Evolutionary conservation across 495 filamentous ascomycete species (phyloP).

Genomic region (Parathielavia hyrcaniae): DNA sequence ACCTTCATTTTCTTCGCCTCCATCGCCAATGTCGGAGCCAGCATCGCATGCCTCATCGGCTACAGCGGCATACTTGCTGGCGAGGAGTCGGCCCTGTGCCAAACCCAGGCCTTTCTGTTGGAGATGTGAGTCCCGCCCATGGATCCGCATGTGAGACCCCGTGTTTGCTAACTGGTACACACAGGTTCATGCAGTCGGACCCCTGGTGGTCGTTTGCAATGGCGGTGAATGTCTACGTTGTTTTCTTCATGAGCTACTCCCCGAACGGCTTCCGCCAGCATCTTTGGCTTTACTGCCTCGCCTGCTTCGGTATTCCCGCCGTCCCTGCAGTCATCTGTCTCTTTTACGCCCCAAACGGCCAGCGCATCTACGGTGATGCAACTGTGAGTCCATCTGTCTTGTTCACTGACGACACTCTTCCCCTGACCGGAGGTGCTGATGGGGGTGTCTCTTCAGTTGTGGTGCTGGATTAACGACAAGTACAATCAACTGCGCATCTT

Average conservation of each 20-base stretch:
- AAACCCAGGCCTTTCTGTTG: slow-evolving; percentile 71
- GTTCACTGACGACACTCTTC: not conserved
- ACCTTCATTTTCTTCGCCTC: slow-evolving; percentile 77
- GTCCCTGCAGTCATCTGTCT: slow-evolving; percentile 64
- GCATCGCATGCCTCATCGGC: slow-evolving; percentile 67
- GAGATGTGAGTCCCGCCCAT: slow-evolving; percentile 48
- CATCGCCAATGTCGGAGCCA: slow-evolving; percentile 73
- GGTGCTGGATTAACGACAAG: slow-evolving; percentile 73
- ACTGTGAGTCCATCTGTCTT: slow-evolving; percentile 35
- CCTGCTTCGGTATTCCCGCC: slow-evolving; percentile 71
- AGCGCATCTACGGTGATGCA: slow-evolving; percentile 66
- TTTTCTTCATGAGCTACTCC: slow-evolving; percentile 69
- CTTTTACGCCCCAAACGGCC: slow-evolving; percentile 41
- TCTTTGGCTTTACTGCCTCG: slow-evolving; percentile 61
- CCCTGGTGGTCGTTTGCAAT: slow-evolving; percentile 63
- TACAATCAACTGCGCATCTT: slow-evolving; percentile 71
- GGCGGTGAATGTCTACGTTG: slow-evolving; percentile 80
- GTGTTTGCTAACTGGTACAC: slow-evolving; percentile 2
- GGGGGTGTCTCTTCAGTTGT: slow-evolving; percentile 48
- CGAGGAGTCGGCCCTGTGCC: slow-evolving; percentile 53
- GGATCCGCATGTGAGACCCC: slow-evolving; percentile 24
- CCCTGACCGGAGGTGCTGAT: not conserved
- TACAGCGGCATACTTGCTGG: slow-evolving; percentile 50
- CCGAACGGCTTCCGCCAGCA: slow-evolving; percentile 57
- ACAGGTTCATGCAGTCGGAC: slow-evolving; percentile 54